A percentile compares a stretch with the other conserved stretches of the same genome.
These are phyloP conservation scores for Cercospora zeina DNA, from an alignment of 2,329 filamentous ascomycete genomes.

Conservation along the genomic window DNA sequence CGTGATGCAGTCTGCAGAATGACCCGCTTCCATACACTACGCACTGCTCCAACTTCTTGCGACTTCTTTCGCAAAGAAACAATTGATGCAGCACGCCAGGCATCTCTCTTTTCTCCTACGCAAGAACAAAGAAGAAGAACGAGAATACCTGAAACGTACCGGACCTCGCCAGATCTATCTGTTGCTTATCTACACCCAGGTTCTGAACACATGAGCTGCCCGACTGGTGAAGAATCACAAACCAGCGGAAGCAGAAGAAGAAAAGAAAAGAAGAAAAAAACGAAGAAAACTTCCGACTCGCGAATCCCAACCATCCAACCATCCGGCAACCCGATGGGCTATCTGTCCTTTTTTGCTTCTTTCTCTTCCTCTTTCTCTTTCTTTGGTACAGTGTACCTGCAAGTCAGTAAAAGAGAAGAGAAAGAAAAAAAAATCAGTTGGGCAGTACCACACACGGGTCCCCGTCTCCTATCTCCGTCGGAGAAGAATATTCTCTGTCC, in stretches of 20 bases:
- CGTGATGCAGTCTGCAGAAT: not conserved
- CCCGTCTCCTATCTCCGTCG: no score
- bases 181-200: not conserved
- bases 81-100: constrained; percentile 17
- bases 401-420: no score
- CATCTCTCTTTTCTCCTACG: no score
- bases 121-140: no score
- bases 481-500: no score
- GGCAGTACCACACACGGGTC: no score
- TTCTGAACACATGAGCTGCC: no score
- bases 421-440: no score
- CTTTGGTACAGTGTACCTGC: no score
- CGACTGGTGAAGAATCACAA: no score
- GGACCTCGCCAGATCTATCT: constrained; percentile 11
- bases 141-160: not conserved
- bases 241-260: no score
- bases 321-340: not conserved
- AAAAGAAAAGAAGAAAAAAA: no score
- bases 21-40: not conserved
- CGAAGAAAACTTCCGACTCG: not conserved
- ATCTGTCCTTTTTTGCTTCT: not conserved
- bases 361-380: not conserved
- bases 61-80: not conserved
- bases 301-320: not conserved
- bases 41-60: constrained; percentile 15